phyloP scores from a whole-genome alignment of 176 grass and related monocot genomes.

The Coix lacrymajobi region DNA sequence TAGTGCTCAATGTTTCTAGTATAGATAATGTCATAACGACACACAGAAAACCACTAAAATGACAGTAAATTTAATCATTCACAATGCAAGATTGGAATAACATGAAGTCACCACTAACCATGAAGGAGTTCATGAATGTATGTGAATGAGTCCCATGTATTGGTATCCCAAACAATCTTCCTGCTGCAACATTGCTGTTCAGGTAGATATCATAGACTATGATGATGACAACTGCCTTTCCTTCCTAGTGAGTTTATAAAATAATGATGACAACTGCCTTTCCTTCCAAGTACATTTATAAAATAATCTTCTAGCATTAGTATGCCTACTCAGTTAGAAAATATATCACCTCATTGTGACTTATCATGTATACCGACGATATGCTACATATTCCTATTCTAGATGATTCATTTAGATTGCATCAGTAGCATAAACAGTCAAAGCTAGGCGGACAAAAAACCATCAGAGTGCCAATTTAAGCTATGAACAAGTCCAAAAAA shows the following conservation, averaged over 20 bases:
- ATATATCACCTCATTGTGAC: neutral
- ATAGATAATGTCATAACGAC: neutral
- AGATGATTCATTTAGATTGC: neutral
- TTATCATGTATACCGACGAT: neutral
- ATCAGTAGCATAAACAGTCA: neutral
- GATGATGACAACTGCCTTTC: too few species aligned
- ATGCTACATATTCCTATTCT: neutral
- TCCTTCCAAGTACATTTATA: neutral
- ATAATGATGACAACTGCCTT: neutral
- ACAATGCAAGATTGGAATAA: neutral
- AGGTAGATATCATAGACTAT: slow-evolving; percentile 7
- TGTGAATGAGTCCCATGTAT: slow-evolving; percentile 93
- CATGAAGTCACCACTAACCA: slow-evolving; percentile 39
- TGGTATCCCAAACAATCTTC: too few species aligned
- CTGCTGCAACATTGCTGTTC: slow-evolving; percentile 89
- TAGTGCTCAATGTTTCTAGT: neutral
- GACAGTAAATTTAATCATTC: too few species aligned
- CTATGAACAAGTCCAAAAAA: too few species aligned
- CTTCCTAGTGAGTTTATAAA: too few species aligned
- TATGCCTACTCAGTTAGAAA: neutral
- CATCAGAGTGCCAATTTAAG: slow-evolving; percentile 38
- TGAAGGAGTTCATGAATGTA: slow-evolving; percentile 87
- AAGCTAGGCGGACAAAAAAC: neutral
- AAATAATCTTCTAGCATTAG: neutral
- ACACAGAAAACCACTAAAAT: too few species aligned